Base-by-base conservation (phyloP, 2,329 filamentous ascomycete genomes). In the Aspergillus quadricinctus region DNA sequence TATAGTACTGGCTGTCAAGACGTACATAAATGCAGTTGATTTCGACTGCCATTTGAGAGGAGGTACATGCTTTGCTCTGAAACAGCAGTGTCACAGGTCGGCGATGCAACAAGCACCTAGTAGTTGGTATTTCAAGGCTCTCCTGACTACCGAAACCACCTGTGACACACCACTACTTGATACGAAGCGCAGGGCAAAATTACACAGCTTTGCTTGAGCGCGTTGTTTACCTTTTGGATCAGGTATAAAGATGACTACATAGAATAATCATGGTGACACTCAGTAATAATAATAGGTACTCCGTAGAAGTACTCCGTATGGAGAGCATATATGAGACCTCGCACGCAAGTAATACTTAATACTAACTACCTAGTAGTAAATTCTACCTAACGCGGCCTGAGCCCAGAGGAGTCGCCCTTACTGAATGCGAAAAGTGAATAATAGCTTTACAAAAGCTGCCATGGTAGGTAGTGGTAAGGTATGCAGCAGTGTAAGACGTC, bases 381-480 rank as follows among this genome's bases (percentile, higher is more conserved):
- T 59, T 59, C 48, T 53, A 54, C 56, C 53, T 55, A 56, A 59
- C 52, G 58, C 57, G 61, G 60, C 60, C 62, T 65, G 58, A 65
- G 58, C 57, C 56, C 57, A 45, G 45, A 57, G 45, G 48, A 50
- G 49, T 50, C 46, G 55, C 60, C 62, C 57, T 62, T 64, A 64
- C 62, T 46, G 43, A 7, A 23, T 14, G 43, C 17, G 21, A 27
- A 27, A 46, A 46, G 23, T 23, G 21, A 46, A 46, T 43, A n/a
- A 17, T 46, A 46, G 10, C 43, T 46, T 23, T 37, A 17, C 31
- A 37, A 37, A 37, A 37, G 31, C 43, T n/a, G 21, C 10, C 11
- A 14, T 25, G 21, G 23, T 25, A 46, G 43, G 27, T n/a, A n/a
- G n/a, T n/a, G n/a, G n/a, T n/a, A n/a, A n/a, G 10, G 43, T 46